Conservation (phyloP, 495 filamentous ascomycete genomes). For the Xylaria palmicola region DNA sequence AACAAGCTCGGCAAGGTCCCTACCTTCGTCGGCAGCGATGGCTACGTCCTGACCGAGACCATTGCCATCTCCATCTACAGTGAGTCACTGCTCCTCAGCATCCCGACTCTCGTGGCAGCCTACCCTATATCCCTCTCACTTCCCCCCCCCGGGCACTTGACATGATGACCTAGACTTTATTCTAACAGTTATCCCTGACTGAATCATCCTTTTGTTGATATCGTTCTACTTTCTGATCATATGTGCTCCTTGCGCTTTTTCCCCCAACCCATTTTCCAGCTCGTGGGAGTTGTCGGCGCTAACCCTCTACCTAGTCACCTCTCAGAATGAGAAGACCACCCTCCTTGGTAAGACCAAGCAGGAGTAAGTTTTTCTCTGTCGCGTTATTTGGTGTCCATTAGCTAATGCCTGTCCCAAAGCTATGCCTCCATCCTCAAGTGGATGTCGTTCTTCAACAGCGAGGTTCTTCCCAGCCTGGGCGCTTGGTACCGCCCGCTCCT, state of each 20-base stretch:
- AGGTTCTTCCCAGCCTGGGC: constrained; percentile 73
- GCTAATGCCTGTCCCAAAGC: constrained; percentile 37
- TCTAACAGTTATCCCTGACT: constrained; percentile 99
- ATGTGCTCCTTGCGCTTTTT: not conserved
- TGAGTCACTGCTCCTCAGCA: constrained; percentile 49
- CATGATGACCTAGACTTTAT: constrained; percentile 76
- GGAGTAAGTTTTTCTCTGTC: constrained; percentile 59
- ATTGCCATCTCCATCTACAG: constrained; percentile 97
- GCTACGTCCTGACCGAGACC: constrained; percentile 81
- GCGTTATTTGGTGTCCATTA: not conserved
- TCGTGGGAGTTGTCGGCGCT: constrained; percentile 21
- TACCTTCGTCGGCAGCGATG: constrained; percentile 89
- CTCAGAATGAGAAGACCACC: constrained; percentile 99
- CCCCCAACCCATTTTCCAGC: not conserved
- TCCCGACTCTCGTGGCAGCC: not conserved
- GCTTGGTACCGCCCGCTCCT: constrained; percentile 87
- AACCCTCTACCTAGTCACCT: constrained; percentile 70
- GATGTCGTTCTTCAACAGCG: constrained; percentile 85
- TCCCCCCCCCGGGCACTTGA: constrained; percentile 29
- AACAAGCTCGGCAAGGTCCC: constrained; percentile 89
- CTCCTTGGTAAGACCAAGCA: constrained; percentile 99
- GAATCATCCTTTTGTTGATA: constrained; percentile 85
- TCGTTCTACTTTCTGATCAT: constrained; percentile 58
- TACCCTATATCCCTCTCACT: constrained; percentile 5
- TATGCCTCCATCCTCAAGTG: constrained; percentile 95